phyloP scores from a whole-genome alignment of 192 early-diverging fungal genomes.

The Coemansia sp. region DNA sequence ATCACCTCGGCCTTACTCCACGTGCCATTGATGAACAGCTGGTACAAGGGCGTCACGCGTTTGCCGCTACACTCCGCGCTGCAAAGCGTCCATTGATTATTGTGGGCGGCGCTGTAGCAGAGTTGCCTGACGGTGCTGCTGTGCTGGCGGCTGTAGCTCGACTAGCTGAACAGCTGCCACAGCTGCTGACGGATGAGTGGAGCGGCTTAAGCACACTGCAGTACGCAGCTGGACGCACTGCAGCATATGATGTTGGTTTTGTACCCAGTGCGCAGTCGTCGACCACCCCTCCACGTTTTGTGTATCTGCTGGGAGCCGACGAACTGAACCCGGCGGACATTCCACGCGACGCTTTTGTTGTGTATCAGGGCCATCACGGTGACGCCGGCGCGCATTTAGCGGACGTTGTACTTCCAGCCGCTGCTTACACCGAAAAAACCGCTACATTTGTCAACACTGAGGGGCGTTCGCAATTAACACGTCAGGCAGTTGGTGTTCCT shows the following conservation, averaged over 20 bases:
- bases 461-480: slow-evolving; percentile 89
- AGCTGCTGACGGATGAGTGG: slow-evolving; percentile 74
- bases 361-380: slow-evolving; percentile 99
- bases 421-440: slow-evolving; percentile 95
- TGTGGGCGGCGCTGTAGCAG: slow-evolving; percentile 78
- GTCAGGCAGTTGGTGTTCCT: slow-evolving; percentile 87
- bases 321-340: slow-evolving; percentile 74
- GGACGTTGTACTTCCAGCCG: slow-evolving; percentile 92
- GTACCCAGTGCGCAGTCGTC: slow-evolving; percentile 59
- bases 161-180: slow-evolving; percentile 66
- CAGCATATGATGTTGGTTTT: slow-evolving; percentile 90
- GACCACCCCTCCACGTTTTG: slow-evolving; percentile 58
- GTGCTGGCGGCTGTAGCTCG: slow-evolving; percentile 75
- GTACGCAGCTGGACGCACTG: slow-evolving; percentile 79
- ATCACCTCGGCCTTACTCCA: slow-evolving; percentile 71
- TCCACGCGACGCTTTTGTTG: slow-evolving; percentile 89
- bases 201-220: slow-evolving; percentile 93
- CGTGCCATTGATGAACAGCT: slow-evolving; percentile 66
- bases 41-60: slow-evolving; percentile 66
- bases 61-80: slow-evolving; percentile 68
- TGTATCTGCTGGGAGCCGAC: slow-evolving; percentile 94
- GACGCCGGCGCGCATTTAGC: slow-evolving; percentile 92
- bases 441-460: slow-evolving; percentile 97
- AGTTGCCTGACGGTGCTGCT: slow-evolving; percentile 64
- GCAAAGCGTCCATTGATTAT: slow-evolving; percentile 92